phyloP scores from a whole-genome alignment of 495 filamentous ascomycete genomes.

The Trichocladium antarcticum region DNA sequence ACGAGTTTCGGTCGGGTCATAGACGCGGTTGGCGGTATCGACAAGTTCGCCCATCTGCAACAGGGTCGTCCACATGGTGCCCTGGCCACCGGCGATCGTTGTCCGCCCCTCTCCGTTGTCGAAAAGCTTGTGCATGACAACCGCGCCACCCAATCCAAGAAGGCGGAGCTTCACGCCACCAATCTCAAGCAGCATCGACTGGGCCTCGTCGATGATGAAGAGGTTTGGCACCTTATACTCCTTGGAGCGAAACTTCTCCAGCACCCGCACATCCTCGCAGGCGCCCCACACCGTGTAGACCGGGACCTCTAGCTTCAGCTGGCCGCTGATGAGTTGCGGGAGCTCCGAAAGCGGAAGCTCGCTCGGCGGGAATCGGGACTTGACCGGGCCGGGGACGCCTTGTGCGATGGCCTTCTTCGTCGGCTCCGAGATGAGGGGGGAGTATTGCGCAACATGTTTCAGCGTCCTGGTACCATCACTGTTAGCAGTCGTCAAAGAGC shows the following conservation, averaged over 20 bases:
- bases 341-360: slow-evolving; percentile 93
- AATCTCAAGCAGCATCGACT: slow-evolving; percentile 84
- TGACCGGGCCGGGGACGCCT: slow-evolving; percentile 53
- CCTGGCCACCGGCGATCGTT: slow-evolving; percentile 95
- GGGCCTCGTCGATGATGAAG: slow-evolving; percentile 96
- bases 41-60: slow-evolving; percentile 98
- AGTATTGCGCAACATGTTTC: slow-evolving; percentile 97
- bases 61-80: slow-evolving; percentile 99
- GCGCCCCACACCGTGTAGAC: slow-evolving; percentile 99
- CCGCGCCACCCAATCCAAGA: slow-evolving; percentile 86
- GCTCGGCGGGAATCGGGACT: slow-evolving; percentile 63
- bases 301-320: slow-evolving; percentile 80
- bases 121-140: slow-evolving; percentile 99
- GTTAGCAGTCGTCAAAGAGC: slow-evolving; percentile 10
- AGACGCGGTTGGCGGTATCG: slow-evolving; percentile 95
- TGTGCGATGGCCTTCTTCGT: slow-evolving; percentile 72
- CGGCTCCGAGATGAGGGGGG: slow-evolving; percentile 76
- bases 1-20: slow-evolving; percentile 96
- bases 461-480: slow-evolving; percentile 55
- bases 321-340: slow-evolving; percentile 78
- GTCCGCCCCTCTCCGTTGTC: slow-evolving; percentile 97
- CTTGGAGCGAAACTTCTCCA: slow-evolving; percentile 95
- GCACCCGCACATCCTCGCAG: slow-evolving; percentile 93
- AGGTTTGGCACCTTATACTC: slow-evolving; percentile 98
- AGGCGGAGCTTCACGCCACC: slow-evolving; percentile 94